A percentile compares a stretch with the other conserved stretches of the same genome.
Conservation (phyloP, 1,139 yeast species). For the Saccharomyces hybrid region DNA sequence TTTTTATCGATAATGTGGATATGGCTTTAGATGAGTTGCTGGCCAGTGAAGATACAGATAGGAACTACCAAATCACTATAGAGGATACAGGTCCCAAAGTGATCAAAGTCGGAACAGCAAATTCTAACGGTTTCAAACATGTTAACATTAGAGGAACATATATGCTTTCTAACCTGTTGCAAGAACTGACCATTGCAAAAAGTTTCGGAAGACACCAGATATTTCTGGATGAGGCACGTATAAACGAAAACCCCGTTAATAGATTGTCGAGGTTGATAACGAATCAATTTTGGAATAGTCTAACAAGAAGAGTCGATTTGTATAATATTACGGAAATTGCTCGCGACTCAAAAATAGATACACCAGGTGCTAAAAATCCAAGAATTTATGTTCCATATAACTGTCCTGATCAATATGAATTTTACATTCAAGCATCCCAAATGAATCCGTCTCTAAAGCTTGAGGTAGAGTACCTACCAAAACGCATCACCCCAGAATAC, state of each 20-base stretch:
- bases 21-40: slow-evolving; percentile 62
- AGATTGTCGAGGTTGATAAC: slow-evolving; percentile 68
- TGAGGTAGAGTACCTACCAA: slow-evolving; percentile 67
- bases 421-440: slow-evolving; percentile 49
- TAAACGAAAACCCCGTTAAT: slow-evolving; percentile 82
- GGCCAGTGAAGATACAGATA: slow-evolving; percentile 78
- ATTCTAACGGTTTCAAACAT: slow-evolving; percentile 71
- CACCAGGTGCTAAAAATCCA: slow-evolving; percentile 47
- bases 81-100: slow-evolving; percentile 92
- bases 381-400: slow-evolving; percentile 71
- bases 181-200: slow-evolving; percentile 83
- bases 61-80: slow-evolving; percentile 78
- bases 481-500: slow-evolving; percentile 55
- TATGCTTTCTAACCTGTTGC: slow-evolving; percentile 79
- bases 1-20: slow-evolving; percentile 70
- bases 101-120: slow-evolving; percentile 73
- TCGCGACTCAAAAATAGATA: slow-evolving; percentile 64
- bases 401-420: slow-evolving; percentile 66
- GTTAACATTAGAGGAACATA: slow-evolving; percentile 84
- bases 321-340: slow-evolving; percentile 63
- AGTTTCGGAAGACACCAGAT: slow-evolving; percentile 70
- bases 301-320: slow-evolving; percentile 66
- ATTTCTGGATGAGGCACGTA: slow-evolving; percentile 74
- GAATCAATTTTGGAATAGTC: slow-evolving; percentile 71
- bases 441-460: slow-evolving; percentile 51